A percentile compares a stretch with the other conserved stretches of the same genome.
Evolutionary conservation across 257 asterid genomes (phyloP).

Genomic region (Rhazya stricta): DNA sequence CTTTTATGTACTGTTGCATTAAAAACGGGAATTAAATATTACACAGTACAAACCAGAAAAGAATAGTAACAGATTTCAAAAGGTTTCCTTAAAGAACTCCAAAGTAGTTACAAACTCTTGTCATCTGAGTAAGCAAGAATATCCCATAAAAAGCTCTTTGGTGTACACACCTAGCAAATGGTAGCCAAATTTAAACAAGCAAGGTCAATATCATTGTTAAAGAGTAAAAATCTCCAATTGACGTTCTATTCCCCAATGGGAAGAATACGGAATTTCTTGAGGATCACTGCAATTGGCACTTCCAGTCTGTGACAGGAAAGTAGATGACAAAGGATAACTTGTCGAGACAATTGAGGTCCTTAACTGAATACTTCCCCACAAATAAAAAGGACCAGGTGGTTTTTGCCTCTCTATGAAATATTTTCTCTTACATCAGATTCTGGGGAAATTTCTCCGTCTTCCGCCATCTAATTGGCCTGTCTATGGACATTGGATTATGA

Average conservation of each 20-base stretch:
- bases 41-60: neutral
- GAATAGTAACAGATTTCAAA: neutral
- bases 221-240: neutral
- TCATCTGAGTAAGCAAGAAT: neutral
- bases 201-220: neutral
- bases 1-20: slow-evolving; percentile 50
- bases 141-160: neutral
- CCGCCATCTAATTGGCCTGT: neutral
- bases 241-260: neutral
- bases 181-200: neutral
- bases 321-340: neutral
- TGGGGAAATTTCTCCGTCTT: neutral
- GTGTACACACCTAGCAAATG: neutral
- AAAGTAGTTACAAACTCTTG: neutral
- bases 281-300: neutral
- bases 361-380: neutral
- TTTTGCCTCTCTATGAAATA: neutral
- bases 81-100: neutral
- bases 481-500: neutral
- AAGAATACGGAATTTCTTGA: neutral
- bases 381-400: neutral
- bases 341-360: neutral
- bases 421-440: neutral
- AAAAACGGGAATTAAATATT: neutral
- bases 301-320: neutral